Evolutionary conservation across 345 rosid genomes (phyloP).

Genomic region (Syzygium aromaticum): DNA sequence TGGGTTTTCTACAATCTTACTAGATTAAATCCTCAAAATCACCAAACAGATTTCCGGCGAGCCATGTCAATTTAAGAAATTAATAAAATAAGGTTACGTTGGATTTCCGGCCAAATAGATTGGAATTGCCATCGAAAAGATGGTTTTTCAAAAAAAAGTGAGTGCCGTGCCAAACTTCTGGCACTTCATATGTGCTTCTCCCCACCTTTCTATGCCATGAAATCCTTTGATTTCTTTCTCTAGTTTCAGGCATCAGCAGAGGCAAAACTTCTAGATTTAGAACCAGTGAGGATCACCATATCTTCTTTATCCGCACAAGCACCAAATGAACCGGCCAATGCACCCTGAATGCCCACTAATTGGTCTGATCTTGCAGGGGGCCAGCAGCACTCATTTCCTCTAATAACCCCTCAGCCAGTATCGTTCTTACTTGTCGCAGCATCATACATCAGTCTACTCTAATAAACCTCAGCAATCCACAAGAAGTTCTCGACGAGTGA

Average conservation of each 20-base stretch:
- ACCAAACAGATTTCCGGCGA: too few species aligned
- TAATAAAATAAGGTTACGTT: too few species aligned
- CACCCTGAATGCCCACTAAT: not conserved
- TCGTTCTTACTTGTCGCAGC: not conserved
- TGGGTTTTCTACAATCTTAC: too few species aligned
- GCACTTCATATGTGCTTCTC: too few species aligned
- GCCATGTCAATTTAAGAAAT: too few species aligned
- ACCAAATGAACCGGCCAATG: not conserved
- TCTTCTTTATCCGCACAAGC: accelerated
- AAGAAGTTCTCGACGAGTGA: not conserved
- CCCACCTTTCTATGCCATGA: not conserved
- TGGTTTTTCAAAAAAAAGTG: too few species aligned
- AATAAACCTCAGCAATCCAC: not conserved
- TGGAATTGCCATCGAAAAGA: too few species aligned
- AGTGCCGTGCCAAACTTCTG: too few species aligned
- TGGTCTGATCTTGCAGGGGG: not conserved
- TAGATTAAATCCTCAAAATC: too few species aligned
- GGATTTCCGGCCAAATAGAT: too few species aligned
- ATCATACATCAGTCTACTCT: accelerated
- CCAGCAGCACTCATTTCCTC: not conserved
- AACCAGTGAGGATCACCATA: not conserved
- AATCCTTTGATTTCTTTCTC: not conserved
- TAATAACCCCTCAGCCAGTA: not conserved
- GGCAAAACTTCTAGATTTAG: not conserved
- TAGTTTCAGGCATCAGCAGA: not conserved